Evolutionary conservation across 1,284 basidiomycete genomes (phyloP).

Genomic region (Malassezia caprae): DNA sequence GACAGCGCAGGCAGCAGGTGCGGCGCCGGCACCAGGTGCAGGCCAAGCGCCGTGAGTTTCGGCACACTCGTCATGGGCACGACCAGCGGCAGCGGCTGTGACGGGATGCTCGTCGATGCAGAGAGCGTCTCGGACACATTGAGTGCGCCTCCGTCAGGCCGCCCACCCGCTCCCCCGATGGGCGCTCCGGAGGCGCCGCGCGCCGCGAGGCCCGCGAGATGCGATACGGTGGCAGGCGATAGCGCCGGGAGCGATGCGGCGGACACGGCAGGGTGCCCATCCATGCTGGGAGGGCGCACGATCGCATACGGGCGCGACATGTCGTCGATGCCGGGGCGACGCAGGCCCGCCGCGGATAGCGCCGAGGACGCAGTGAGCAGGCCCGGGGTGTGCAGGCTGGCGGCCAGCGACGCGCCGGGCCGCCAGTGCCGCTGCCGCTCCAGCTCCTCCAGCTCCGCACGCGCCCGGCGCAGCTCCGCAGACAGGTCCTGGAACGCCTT

Average conservation of each 20-base stretch:
- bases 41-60: constrained; percentile 33
- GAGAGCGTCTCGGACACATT: background rate
- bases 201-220: constrained; percentile 11
- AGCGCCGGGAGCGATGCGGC: background rate
- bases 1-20: constrained; percentile 34
- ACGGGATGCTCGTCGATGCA: constrained; percentile 27
- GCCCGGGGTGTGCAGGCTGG: background rate
- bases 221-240: constrained; percentile 10
- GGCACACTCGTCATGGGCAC: constrained; percentile 38
- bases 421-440: constrained; percentile 19
- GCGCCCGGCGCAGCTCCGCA: constrained; percentile 25
- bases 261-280: background rate
- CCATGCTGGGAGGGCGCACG: background rate
- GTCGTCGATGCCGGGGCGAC: background rate
- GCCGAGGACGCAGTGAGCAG: background rate
- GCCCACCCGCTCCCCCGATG: constrained; percentile 4
- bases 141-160: background rate
- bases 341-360: background rate
- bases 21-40: constrained; percentile 33
- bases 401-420: background rate
- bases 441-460: constrained; percentile 28
- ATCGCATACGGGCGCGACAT: background rate
- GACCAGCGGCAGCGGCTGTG: constrained; percentile 40
- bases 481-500: constrained; percentile 24
- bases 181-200: background rate